A percentile compares a stretch with the other conserved stretches of the same genome.
Evolutionary conservation across 2,329 filamentous ascomycete species (phyloP).

Genomic region (Penicillium nordicum): DNA sequence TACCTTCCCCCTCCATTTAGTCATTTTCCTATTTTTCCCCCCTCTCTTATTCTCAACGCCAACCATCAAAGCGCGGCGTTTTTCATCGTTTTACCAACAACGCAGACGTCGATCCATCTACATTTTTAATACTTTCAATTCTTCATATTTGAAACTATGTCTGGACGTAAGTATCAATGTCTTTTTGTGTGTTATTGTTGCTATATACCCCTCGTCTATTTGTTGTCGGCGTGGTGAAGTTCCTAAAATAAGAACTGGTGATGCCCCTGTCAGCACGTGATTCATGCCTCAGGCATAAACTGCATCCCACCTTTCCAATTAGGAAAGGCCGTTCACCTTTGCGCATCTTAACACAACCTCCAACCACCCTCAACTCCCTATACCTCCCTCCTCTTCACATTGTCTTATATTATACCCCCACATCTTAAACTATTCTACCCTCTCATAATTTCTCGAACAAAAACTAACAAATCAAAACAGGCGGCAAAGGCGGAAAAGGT

Average conservation of each 20-base stretch:
- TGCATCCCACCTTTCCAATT: conserved; percentile 9
- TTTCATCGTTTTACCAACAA: conserved; percentile 16
- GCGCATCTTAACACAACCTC: conserved; percentile 9
- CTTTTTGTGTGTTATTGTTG: background rate
- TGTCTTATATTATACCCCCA: background rate
- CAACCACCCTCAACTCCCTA: background rate
- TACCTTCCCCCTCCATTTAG: conserved; percentile 14
- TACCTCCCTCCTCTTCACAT: background rate
- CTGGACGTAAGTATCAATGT: conserved; percentile 39
- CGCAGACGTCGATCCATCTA: conserved; percentile 1
- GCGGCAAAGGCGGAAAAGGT: conserved; percentile 94
- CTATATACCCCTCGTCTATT: background rate
- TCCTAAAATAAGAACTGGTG: conserved; percentile 7
- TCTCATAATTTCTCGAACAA: background rate
- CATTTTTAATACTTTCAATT: conserved; percentile 15
- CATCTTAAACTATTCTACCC: no score
- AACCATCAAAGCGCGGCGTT: conserved; percentile 11
- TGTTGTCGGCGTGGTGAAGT: conserved; percentile 8
- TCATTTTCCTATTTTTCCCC: conserved; percentile 17
- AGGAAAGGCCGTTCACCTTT: background rate
- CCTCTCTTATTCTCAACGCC: conserved; percentile 3
- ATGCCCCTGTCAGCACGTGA: conserved; percentile 28
- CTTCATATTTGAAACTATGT: conserved; percentile 30
- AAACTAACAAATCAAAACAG: conserved; percentile 46
- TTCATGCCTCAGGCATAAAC: conserved; percentile 17